These are phyloP conservation scores for Cercophora sp. DNA, from an alignment of 495 filamentous ascomycete genomes.

Conservation along the genomic window DNA sequence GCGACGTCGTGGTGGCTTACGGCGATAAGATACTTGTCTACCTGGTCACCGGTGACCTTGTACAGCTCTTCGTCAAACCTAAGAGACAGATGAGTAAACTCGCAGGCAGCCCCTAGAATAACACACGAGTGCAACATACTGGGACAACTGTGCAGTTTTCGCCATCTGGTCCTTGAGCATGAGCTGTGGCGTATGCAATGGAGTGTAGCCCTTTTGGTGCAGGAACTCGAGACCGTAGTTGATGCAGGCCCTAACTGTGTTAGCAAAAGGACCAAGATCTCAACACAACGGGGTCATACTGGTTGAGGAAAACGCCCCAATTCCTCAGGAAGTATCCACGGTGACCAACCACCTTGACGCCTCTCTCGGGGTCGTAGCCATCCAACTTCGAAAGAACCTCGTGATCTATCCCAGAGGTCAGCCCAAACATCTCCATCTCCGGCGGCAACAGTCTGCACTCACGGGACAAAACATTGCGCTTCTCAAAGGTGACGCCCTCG, in stretches of 20 bases:
- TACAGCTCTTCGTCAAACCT: constrained; percentile 98
- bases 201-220: constrained; percentile 69
- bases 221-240: constrained; percentile 94
- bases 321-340: constrained; percentile 87
- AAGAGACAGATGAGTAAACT: neutral
- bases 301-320: constrained; percentile 84
- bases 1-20: constrained; percentile 14
- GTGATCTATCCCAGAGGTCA: constrained; percentile 58
- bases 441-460: neutral
- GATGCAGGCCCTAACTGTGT: constrained; percentile 58
- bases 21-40: constrained; percentile 93
- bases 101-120: neutral
- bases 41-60: constrained; percentile 86
- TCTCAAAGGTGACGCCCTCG: constrained; percentile 62
- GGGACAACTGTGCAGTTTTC: constrained; percentile 96
- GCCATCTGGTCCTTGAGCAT: constrained; percentile 96
- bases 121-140: too few species aligned
- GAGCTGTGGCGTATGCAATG: constrained; percentile 89
- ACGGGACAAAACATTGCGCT: constrained; percentile 39
- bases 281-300: constrained; percentile 14
- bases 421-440: constrained; percentile 37
- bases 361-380: constrained; percentile 90
- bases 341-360: constrained; percentile 92
- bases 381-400: constrained; percentile 85
- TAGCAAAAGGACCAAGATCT: neutral